phyloP scores from a whole-genome alignment of 2,329 filamentous ascomycete species.

The Clonostachys solani region DNA sequence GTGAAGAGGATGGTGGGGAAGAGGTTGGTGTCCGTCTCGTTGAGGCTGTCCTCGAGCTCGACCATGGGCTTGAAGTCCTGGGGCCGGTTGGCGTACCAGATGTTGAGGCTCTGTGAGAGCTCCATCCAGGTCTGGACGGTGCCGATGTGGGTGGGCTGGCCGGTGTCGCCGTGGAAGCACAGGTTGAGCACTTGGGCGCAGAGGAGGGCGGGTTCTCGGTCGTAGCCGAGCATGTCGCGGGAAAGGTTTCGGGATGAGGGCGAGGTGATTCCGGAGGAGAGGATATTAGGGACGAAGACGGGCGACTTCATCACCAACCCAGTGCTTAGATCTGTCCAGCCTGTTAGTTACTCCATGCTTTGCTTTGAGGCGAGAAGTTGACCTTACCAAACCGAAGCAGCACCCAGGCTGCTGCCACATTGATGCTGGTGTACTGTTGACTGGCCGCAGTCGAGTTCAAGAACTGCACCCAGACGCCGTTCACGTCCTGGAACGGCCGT shows the following conservation, averaged over 20 bases:
- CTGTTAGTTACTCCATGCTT: background rate
- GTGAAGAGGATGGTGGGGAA: conserved; percentile 31
- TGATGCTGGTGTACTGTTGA: background rate
- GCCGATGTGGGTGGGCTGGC: too few relatives aligned
- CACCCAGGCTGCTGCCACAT: conserved; percentile 13
- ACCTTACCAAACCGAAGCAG: conserved; percentile 16
- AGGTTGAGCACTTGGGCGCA: conserved; percentile 27
- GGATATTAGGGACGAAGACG: conserved; percentile 15
- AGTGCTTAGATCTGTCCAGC: conserved; percentile 15
- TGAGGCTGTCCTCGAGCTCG: conserved; percentile 14
- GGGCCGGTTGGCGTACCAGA: conserved; percentile 24
- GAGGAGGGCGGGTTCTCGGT: conserved; percentile 19
- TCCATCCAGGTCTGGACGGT: conserved; percentile 19
- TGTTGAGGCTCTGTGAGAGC: conserved; percentile 19
- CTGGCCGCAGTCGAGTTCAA: background rate
- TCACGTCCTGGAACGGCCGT: background rate
- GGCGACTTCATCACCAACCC: conserved; percentile 16
- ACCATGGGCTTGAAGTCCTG: conserved; percentile 24
- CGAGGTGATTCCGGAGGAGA: conserved; percentile 9
- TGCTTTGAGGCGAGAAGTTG: background rate
- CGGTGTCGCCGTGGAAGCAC: conserved; percentile 10
- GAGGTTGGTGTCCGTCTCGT: conserved; percentile 12
- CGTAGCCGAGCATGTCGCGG: conserved; percentile 11
- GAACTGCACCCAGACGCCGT: background rate
- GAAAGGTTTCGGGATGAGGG: conserved; percentile 8